Evolutionary conservation across 1,284 basidiomycete genomes (phyloP).

Genomic region (Xerocomus cyaneibrunnescens): DNA sequence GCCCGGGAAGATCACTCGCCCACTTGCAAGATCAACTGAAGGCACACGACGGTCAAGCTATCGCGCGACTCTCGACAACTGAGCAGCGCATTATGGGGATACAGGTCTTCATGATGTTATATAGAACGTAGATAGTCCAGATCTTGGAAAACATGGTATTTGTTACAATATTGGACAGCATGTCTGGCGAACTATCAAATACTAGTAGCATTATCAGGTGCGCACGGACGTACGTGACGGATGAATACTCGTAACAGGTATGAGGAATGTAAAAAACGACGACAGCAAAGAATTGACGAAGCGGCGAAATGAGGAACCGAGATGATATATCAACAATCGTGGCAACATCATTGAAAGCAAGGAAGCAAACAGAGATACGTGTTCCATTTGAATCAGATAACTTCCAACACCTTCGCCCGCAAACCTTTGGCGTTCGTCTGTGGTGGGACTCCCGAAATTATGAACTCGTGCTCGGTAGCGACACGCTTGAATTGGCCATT

Average conservation of each 20-base stretch:
- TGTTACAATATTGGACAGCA: no score
- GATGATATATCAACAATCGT: no score
- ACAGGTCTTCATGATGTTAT: slow-evolving; percentile 15
- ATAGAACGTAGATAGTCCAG: slow-evolving; percentile 26
- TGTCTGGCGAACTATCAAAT: no score
- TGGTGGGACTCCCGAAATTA: neutral
- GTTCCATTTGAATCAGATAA: neutral
- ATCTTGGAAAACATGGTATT: no score
- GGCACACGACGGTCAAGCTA: neutral
- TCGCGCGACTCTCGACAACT: neutral
- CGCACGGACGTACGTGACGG: no score
- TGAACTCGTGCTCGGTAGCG: slow-evolving; percentile 6
- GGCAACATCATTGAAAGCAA: neutral
- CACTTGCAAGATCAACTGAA: slow-evolving; percentile 18
- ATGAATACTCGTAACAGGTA: no score
- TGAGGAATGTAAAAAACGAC: no score
- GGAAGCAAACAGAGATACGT: neutral
- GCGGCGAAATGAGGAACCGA: no score
- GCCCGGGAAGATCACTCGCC: slow-evolving; percentile 5
- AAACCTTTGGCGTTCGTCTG: neutral
- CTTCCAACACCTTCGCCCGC: neutral
- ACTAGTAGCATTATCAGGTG: no score
- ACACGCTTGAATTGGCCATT: slow-evolving; percentile 6
- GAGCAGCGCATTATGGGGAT: slow-evolving; percentile 20
- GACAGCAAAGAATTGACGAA: no score